Evolutionary conservation across 768 basidiomycete genomes (phyloP), one percentile per base, ranked within the genome.

Genomic region (Panus rudis): DNA sequence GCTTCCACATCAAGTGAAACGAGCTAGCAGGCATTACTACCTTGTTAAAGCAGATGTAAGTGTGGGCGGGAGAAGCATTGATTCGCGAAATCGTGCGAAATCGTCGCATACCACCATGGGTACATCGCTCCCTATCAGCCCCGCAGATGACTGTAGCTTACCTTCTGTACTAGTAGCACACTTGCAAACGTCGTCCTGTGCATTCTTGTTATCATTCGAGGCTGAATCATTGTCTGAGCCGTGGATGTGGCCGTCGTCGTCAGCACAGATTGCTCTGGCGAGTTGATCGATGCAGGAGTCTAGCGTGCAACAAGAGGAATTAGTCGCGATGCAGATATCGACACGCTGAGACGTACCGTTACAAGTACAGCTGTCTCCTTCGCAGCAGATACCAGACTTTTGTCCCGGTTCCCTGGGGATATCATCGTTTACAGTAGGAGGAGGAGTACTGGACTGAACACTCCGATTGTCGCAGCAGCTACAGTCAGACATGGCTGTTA

Each of bases 231-330:
- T 28, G 4, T 28, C 34, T 19, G 46, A 14, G 17, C 22, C 30
- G 33, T 60, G 58, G 10, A 59, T 39, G 28, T 57, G 54, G 14
- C 35, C 51, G 42, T 55, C 54, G 33, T 60, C 56, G 19, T 56
- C 49, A 8, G 54, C 55, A 40, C 58, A 60, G 10, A 60, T 56
- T 17, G 51, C 55, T 26, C 52, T 43, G 2, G 58, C 58, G 2
- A 60, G 52, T 28, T 57, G 30, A 23, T 57, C 53, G 19, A 60
- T 39, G 33, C 58, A 60, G 1, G 41, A 11, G 40, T 60, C 58
- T 60, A 30, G 20, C 4, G 27, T 11, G 25, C 13, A 13, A 16
- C 16, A 19, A 39, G 25, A 30, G 26, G 38, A 41, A 39, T 14
- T 17, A 39, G 28, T 23, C 20, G 6, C 25, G 24, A 32, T 19